Percentiles rank a stretch among this genome's conserved stretches.
phyloP scores from a whole-genome alignment of 352 stramenopile species.

The Phytophthora pinifolia region DNA sequence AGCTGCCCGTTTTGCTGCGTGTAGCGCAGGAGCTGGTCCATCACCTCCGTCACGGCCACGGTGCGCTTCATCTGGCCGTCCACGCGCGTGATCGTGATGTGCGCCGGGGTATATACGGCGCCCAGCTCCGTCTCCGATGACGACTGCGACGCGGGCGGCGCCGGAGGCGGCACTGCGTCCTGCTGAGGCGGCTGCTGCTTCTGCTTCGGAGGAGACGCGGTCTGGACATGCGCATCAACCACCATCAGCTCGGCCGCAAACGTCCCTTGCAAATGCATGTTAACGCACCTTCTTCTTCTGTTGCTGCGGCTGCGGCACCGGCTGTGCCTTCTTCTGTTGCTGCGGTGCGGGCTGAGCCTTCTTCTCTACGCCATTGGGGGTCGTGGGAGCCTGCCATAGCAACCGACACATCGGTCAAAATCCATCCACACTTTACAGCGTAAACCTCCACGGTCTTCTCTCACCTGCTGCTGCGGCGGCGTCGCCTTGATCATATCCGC shows the following conservation, averaged over 20 bases:
- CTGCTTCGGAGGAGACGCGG: constrained; percentile 19
- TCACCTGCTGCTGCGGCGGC: constrained; percentile 19
- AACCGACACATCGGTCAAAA: constrained; percentile 11
- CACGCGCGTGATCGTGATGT: constrained; percentile 73
- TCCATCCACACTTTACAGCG: not conserved
- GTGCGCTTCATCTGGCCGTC: constrained; percentile 77
- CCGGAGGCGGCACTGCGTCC: constrained; percentile 1
- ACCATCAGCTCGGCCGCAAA: constrained; percentile 8
- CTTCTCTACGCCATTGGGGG: constrained; percentile 17
- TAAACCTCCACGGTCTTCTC: not conserved
- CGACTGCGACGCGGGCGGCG: constrained; percentile 13
- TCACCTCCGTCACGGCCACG: constrained; percentile 74
- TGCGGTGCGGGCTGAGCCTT: constrained; percentile 5
- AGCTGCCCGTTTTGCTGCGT: constrained; percentile 71
- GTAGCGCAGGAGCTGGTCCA: constrained; percentile 75
- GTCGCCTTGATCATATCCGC: constrained; percentile 22
- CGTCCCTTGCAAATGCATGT: not conserved
- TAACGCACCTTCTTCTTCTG: constrained; percentile 29
- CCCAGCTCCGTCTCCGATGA: constrained; percentile 41
- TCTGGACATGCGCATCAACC: constrained; percentile 15
- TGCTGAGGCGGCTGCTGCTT: constrained; percentile 18
- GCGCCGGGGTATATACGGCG: constrained; percentile 62
- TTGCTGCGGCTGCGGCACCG: constrained; percentile 11
- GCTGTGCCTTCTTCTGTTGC: constrained; percentile 1
- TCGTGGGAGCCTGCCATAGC: constrained; percentile 3